phyloP scores from a whole-genome alignment of 2,329 filamentous ascomycete genomes.

The Colletotrichum theobromicola region DNA sequence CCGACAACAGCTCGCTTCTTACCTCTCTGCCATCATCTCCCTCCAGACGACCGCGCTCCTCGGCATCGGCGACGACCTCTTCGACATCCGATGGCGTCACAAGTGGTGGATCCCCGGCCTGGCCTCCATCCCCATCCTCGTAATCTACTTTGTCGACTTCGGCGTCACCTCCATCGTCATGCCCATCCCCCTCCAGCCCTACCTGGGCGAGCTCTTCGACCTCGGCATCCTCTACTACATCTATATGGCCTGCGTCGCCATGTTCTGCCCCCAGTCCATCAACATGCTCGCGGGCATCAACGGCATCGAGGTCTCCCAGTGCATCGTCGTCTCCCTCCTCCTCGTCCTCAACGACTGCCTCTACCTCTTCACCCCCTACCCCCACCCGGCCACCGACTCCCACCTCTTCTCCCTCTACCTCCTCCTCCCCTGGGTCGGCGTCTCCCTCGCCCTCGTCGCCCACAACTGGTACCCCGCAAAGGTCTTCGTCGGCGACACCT shows the following conservation, averaged over 20 bases:
- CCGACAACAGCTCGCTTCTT: slow-evolving; percentile 78
- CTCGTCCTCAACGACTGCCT: slow-evolving; percentile 86
- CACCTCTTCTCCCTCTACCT: slow-evolving; percentile 97
- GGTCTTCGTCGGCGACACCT: slow-evolving; percentile 97
- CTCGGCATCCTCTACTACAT: slow-evolving; percentile 86
- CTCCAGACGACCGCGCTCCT: slow-evolving; percentile 90
- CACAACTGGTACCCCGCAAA: slow-evolving; percentile 97
- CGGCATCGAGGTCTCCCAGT: slow-evolving; percentile 95
- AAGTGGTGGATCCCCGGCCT: slow-evolving; percentile 98
- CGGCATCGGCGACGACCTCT: slow-evolving; percentile 92
- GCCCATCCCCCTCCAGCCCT: slow-evolving; percentile 82
- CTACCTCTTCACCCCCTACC: slow-evolving; percentile 83
- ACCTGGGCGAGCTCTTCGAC: slow-evolving; percentile 84
- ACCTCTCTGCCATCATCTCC: slow-evolving; percentile 91
- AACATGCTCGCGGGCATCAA: slow-evolving; percentile 99
- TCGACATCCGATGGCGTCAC: slow-evolving; percentile 98
- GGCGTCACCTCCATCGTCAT: slow-evolving; percentile 95
- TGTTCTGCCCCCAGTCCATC: slow-evolving; percentile 98
- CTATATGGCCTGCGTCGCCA: slow-evolving; percentile 96
- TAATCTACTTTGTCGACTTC: slow-evolving; percentile 98
- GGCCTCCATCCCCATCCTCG: slow-evolving; percentile 89
- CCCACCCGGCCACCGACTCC: slow-evolving; percentile 92
- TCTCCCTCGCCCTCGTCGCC: slow-evolving; percentile 81
- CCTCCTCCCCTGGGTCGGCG: slow-evolving; percentile 90
- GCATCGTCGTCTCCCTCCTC: slow-evolving; percentile 84